Conservation (phyloP, 83 land plant genomes). For the Picea abies region DNA sequence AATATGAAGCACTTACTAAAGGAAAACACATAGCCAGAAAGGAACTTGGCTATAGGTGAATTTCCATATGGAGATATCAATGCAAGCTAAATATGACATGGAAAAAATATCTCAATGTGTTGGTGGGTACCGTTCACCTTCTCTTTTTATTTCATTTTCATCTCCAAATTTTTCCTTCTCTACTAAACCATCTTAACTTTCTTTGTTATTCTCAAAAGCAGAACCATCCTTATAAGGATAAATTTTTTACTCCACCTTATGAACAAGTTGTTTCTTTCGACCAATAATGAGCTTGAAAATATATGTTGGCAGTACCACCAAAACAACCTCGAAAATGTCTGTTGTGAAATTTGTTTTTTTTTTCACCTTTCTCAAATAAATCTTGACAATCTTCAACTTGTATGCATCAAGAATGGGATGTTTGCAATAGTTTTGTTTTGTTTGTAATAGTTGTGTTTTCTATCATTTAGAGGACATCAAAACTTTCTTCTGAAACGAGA, state of each 20-base stretch:
- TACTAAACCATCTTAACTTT: slow-evolving; percentile 15
- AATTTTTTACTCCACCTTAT: not conserved
- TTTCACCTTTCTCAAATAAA: slow-evolving; percentile 71
- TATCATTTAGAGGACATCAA: slow-evolving; percentile 62
- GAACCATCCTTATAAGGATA: not conserved
- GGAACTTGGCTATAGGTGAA: too few species aligned
- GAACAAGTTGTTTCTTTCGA: slow-evolving; percentile 47
- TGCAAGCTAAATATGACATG: too few species aligned
- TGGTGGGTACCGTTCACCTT: not conserved
- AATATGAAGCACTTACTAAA: too few species aligned
- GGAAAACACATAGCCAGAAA: too few species aligned
- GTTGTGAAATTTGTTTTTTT: slow-evolving; percentile 64
- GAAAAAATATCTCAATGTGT: too few species aligned
- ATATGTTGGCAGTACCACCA: slow-evolving; percentile 42
- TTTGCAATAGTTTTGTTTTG: slow-evolving; percentile 16
- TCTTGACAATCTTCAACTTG: slow-evolving; percentile 61
- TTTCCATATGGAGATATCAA: too few species aligned
- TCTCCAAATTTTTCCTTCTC: slow-evolving; percentile 27
- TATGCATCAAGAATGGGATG: slow-evolving; percentile 51
- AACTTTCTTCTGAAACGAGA: slow-evolving; percentile 59
- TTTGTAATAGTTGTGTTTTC: not conserved
- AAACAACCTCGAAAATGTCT: slow-evolving; percentile 53
- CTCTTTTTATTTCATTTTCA: slow-evolving; percentile 29
- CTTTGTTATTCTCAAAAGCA: slow-evolving; percentile 17
- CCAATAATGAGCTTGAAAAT: slow-evolving; percentile 61